phyloP scores from a whole-genome alignment of 2,329 filamentous ascomycete genomes.

The Fusarium proliferatum region DNA sequence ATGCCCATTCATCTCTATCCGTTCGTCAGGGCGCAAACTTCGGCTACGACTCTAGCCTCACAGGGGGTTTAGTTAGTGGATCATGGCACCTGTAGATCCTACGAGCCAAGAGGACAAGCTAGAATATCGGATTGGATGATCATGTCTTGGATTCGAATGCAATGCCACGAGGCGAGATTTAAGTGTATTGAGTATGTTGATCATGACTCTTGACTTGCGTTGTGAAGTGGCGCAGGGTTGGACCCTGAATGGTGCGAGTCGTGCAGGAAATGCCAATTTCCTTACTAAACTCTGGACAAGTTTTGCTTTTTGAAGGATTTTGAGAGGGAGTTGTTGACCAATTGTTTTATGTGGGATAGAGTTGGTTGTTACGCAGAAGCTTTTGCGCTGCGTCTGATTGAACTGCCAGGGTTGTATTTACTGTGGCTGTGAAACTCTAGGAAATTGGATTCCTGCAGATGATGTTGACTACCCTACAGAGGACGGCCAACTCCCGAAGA shows the following conservation, averaged over 20 bases:
- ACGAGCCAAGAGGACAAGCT: background rate
- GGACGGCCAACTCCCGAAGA: background rate
- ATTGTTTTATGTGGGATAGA: background rate
- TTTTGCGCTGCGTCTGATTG: background rate
- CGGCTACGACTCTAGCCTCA: background rate
- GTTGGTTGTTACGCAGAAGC: background rate
- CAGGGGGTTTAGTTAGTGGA: conserved; percentile 8
- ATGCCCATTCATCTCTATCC: background rate
- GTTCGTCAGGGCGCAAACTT: conserved; percentile 14
- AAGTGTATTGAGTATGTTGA: background rate
- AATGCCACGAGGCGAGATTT: background rate
- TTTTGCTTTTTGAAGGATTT: background rate
- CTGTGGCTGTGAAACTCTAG: background rate
- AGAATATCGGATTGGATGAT: background rate
- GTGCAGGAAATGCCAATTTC: background rate
- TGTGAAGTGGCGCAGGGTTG: background rate
- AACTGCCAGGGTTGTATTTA: background rate
- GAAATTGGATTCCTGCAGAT: background rate
- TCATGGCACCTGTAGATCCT: background rate
- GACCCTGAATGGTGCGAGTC: background rate
- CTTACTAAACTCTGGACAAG: background rate
- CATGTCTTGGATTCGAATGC: background rate
- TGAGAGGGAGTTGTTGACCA: background rate
- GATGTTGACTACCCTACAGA: background rate
- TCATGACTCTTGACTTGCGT: background rate